Evolutionary conservation across 2,329 filamentous ascomycete species (phyloP), one percentile per base, ranked within the genome.

Genomic region (Pyricularia grisea): DNA sequence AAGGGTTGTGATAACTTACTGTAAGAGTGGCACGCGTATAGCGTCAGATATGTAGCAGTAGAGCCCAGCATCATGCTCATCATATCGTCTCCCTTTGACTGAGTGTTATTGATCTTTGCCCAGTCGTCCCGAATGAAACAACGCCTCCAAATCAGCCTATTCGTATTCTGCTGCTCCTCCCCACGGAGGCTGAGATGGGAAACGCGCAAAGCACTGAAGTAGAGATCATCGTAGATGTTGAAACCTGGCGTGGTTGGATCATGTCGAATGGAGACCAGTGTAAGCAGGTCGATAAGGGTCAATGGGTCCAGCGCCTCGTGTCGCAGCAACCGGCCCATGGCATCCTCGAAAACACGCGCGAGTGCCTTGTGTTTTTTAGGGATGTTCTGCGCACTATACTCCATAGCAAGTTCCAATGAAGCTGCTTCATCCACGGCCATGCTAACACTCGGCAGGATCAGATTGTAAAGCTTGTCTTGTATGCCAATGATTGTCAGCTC

Each of bases 61-160:
- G 84, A 80, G 36, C 82, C 81, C 30, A 96, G 79, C 23, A 86
- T 81, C 31, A 85, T 83, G 68, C 88, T 82, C 31, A 93, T 86
- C 71, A 91, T 85, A 3, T 82, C 80, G 74, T 97, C 93, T 69
- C 88, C 87, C 76, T 92, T 90, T 70, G 90, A 83, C 66, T 90
- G 87, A 0, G 91, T 94, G 72, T 92, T 88, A 75, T 95, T 94
- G 75, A 96, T 86, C 70, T 82, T 83, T 30, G 85, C 82, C 95
- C 95, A 99, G 76, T 97, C 88, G 77, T 97, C 94, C 67, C 89
- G 88, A 72, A 94, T 85, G 74, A 91, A 91, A 71, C 93, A 90
- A 68, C 95, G 88, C 75, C 95, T 90, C 95, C 95, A 99, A 71
- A 98, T 92, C 58, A 88, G 80, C 20, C 82, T 80, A 76, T 84